phyloP scores from a whole-genome alignment of 2,329 filamentous ascomycete genomes.

The Lomentospora prolificans region DNA sequence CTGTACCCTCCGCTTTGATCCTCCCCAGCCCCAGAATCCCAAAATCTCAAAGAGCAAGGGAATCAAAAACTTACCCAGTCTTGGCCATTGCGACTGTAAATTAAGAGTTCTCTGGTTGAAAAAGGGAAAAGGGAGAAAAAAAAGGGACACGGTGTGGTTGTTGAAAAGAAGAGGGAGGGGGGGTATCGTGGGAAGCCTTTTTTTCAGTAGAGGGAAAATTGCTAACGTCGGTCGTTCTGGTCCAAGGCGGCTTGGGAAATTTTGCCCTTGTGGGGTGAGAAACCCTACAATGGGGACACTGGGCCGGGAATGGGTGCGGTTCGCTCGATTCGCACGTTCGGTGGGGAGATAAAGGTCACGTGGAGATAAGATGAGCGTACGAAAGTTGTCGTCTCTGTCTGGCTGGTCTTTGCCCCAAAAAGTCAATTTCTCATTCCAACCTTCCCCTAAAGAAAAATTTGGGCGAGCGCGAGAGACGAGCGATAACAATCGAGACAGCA shows the following conservation, averaged over 20 bases:
- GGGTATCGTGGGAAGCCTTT: slow-evolving; percentile 6
- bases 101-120: not conserved
- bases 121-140: not conserved
- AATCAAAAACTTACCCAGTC: slow-evolving; percentile 43
- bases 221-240: not conserved
- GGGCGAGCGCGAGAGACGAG: too few species aligned
- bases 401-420: too few species aligned
- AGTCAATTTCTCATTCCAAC: too few species aligned
- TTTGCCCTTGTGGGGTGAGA: slow-evolving; percentile 7
- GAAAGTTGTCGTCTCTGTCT: not conserved
- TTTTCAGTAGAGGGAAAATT: not conserved
- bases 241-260: not conserved
- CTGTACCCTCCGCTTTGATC: not conserved
- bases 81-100: slow-evolving; percentile 51
- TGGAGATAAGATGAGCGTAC: not conserved
- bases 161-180: not conserved
- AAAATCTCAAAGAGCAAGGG: slow-evolving; percentile 10
- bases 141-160: not conserved
- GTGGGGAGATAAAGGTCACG: slow-evolving; percentile 6
- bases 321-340: not conserved
- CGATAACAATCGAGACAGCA: too few species aligned
- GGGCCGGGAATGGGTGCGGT: not conserved
- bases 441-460: too few species aligned
- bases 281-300: slow-evolving; percentile 6
- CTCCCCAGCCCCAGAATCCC: slow-evolving; percentile 12